Evolutionary conservation across 1,284 basidiomycete species (phyloP).

Genomic region (Tylopilus sp.): DNA sequence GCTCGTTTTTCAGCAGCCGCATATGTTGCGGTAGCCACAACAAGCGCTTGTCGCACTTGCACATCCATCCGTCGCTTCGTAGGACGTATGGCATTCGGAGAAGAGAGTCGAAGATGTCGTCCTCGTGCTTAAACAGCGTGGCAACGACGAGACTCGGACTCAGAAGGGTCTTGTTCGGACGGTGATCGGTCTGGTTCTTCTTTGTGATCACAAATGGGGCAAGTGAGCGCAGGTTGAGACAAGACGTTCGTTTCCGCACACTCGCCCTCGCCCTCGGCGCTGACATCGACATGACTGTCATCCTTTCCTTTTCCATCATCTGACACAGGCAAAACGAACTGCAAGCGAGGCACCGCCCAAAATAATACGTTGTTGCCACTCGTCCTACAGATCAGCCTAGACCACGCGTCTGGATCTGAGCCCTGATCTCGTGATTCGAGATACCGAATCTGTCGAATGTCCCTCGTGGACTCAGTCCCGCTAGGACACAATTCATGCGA

Average conservation of each 20-base stretch:
- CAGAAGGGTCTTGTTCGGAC: not conserved
- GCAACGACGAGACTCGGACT: not conserved
- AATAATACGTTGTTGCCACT: constrained; percentile 8
- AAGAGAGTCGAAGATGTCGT: constrained; percentile 6
- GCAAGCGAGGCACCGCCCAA: constrained; percentile 12
- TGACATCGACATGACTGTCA: not conserved
- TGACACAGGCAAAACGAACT: not conserved
- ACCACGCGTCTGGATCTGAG: not conserved
- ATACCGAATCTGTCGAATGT: constrained; percentile 2
- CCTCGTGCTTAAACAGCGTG: constrained; percentile 12
- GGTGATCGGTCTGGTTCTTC: not conserved
- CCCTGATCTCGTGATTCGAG: constrained; percentile 2
- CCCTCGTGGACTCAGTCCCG: constrained; percentile 2
- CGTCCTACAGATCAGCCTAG: constrained; percentile 18
- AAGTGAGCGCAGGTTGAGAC: not conserved
- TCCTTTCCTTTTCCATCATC: not conserved
- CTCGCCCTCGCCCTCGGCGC: not conserved
- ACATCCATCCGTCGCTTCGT: constrained; percentile 24
- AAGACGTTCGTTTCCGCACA: not conserved
- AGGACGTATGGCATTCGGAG: constrained; percentile 16
- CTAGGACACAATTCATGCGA: constrained; percentile 15
- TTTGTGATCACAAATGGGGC: constrained; percentile 4
- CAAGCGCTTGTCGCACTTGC: constrained; percentile 10
- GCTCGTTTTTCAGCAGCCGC: constrained; percentile 7
- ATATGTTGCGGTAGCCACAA: constrained; percentile 28